Percentiles rank a stretch among this genome's conserved stretches.
These are phyloP conservation scores for Paecilomyces sp. DNA, from an alignment of 2,329 filamentous ascomycete species.

Conservation along the genomic window DNA sequence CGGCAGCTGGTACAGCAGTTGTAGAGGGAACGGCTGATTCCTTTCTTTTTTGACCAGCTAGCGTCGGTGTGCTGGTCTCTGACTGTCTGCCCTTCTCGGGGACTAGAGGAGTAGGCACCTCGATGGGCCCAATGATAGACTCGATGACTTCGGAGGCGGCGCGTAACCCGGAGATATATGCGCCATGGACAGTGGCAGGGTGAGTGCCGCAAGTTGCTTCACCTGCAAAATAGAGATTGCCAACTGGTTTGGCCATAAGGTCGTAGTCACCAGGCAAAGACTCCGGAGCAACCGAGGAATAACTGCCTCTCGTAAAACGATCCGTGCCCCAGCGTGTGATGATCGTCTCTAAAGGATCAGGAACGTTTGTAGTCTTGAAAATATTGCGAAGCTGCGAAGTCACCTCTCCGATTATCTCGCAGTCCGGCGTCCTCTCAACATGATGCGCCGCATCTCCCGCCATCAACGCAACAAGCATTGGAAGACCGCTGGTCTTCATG, in stretches of 20 bases:
- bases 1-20: not conserved
- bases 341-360: slow-evolving; percentile 74
- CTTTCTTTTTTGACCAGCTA: slow-evolving; percentile 18
- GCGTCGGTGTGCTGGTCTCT: slow-evolving; percentile 11
- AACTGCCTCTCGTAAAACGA: slow-evolving; percentile 85
- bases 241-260: slow-evolving; percentile 74
- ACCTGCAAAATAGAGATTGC: slow-evolving; percentile 88
- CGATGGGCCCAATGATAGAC: slow-evolving; percentile 71
- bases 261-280: slow-evolving; percentile 88
- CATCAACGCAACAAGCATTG: slow-evolving; percentile 86
- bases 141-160: slow-evolving; percentile 83
- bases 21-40: slow-evolving; percentile 4
- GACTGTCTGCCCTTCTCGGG: slow-evolving; percentile 48
- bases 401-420: slow-evolving; percentile 71
- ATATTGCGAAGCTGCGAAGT: slow-evolving; percentile 69
- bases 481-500: slow-evolving; percentile 79
- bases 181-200: slow-evolving; percentile 93
- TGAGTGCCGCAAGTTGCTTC: slow-evolving; percentile 95
- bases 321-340: slow-evolving; percentile 91
- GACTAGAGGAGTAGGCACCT: slow-evolving; percentile 68
- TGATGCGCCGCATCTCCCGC: slow-evolving; percentile 89
- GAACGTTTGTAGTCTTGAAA: slow-evolving; percentile 59
- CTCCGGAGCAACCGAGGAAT: slow-evolving; percentile 82
- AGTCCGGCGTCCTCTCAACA: slow-evolving; percentile 69
- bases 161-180: slow-evolving; percentile 86